Conservation (phyloP, 768 basidiomycete genomes). For the Phylloporus sp. region DNA sequence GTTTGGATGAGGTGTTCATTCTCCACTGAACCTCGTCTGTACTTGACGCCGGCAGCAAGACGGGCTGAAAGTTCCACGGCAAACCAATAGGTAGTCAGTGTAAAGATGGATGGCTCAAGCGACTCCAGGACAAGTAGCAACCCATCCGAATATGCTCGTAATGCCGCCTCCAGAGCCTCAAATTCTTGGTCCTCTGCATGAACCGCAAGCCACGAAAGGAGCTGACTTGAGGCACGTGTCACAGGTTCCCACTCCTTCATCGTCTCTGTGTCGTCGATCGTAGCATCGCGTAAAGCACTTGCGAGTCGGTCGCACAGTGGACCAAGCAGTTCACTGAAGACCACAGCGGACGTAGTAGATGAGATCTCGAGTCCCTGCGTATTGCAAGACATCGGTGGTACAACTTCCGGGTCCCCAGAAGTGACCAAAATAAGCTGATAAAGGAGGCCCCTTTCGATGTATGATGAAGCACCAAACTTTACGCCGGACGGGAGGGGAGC, state of each 20-base stretch:
- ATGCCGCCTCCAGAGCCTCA: slow-evolving; percentile 24
- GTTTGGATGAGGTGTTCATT: slow-evolving; percentile 23
- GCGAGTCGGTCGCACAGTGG: slow-evolving; percentile 42
- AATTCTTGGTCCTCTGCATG: slow-evolving; percentile 33
- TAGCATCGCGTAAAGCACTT: slow-evolving; percentile 34
- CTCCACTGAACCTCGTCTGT: slow-evolving; percentile 25
- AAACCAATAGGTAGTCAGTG: slow-evolving; percentile 57
- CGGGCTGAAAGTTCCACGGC: slow-evolving; percentile 52
- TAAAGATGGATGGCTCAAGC: slow-evolving; percentile 30
- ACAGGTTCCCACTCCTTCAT: slow-evolving; percentile 37
- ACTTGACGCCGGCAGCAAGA: slow-evolving; percentile 24
- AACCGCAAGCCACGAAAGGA: slow-evolving; percentile 42
- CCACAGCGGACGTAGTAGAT: slow-evolving; percentile 37
- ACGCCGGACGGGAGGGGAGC: slow-evolving; percentile 45
- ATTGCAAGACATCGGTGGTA: slow-evolving; percentile 29
- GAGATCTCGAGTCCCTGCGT: slow-evolving; percentile 41
- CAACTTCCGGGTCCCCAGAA: slow-evolving; percentile 22
- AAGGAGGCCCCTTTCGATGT: slow-evolving; percentile 57
- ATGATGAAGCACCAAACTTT: slow-evolving; percentile 47
- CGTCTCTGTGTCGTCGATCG: slow-evolving; percentile 19
- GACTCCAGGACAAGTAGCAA: slow-evolving; percentile 38
- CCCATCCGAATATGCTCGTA: slow-evolving; percentile 36
- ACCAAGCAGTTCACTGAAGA: slow-evolving; percentile 44
- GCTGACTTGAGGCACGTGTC: slow-evolving; percentile 39
- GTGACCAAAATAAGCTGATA: slow-evolving; percentile 47